Percentiles rank a stretch among this genome's conserved stretches.
Conservation (phyloP, 176 grass and related monocot species). For the Avena sativa region DNA sequence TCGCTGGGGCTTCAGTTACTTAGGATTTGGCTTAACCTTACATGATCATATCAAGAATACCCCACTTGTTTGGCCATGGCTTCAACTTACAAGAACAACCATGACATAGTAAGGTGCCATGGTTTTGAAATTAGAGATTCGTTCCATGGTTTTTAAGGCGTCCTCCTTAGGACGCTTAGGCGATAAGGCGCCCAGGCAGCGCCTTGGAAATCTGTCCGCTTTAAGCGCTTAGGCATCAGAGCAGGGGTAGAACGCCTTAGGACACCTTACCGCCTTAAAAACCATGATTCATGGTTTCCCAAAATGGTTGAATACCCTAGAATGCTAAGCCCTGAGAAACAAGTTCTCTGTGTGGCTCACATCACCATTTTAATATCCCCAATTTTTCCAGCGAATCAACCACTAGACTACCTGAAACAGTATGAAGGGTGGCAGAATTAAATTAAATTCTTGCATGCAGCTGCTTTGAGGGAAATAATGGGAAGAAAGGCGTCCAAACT, state of each 20-base stretch:
- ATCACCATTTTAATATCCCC: neutral
- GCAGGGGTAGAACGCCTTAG: no score
- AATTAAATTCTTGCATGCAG: neutral
- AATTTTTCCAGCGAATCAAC: constrained; percentile 21
- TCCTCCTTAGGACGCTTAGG: no score
- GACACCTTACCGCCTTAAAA: no score
- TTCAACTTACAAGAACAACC: constrained; percentile 16
- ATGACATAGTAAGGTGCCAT: neutral
- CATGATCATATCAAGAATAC: constrained; percentile 24
- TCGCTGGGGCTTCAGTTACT: constrained; percentile 7
- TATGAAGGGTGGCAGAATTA: neutral
- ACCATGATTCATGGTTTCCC: neutral
- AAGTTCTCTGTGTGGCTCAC: neutral
- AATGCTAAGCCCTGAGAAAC: neutral
- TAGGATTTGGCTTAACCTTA: constrained; percentile 7
- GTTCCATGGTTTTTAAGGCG: no score
- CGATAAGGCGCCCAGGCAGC: no score
- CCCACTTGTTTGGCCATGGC: neutral
- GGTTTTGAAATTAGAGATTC: neutral
- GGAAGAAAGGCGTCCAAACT: constrained; percentile 12
- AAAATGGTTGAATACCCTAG: constrained; percentile 18
- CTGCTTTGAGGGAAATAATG: neutral
- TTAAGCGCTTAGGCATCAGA: no score
- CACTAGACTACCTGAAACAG: constrained; percentile 27
- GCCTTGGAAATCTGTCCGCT: no score